These are phyloP conservation scores for Cryphonectria parasitica DNA, from an alignment of 2,329 filamentous ascomycete genomes.

Conservation along the genomic window DNA sequence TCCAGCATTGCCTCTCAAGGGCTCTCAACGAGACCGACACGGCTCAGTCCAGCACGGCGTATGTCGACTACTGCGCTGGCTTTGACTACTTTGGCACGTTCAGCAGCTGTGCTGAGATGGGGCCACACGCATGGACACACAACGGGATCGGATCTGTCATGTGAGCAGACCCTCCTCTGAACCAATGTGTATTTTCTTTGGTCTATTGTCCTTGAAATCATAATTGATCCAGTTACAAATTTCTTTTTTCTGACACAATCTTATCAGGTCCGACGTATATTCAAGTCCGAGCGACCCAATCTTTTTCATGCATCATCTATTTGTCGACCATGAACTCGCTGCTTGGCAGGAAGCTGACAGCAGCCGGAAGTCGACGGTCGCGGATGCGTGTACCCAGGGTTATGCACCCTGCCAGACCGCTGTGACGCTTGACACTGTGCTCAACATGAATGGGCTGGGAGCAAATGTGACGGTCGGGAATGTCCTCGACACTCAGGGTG, in stretches of 20 bases:
- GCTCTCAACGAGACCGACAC: slow-evolving; percentile 13
- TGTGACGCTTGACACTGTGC: slow-evolving; percentile 2
- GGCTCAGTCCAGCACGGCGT: neutral
- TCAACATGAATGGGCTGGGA: slow-evolving; percentile 19
- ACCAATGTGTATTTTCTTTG: neutral
- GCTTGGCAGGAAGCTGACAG: slow-evolving; percentile 21
- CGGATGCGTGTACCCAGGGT: slow-evolving; percentile 14
- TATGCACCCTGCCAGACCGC: slow-evolving; percentile 12
- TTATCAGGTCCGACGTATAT: slow-evolving; percentile 7
- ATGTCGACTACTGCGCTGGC: slow-evolving; percentile 9
- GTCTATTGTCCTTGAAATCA: neutral
- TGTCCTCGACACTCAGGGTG: slow-evolving; percentile 13
- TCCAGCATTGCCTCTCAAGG: slow-evolving; percentile 14
- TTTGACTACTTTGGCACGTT: neutral
- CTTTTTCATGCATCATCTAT: slow-evolving; percentile 23
- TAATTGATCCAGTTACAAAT: neutral
- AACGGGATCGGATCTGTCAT: slow-evolving; percentile 22
- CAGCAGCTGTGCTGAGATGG: slow-evolving; percentile 12
- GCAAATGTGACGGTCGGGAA: slow-evolving; percentile 6
- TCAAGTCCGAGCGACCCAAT: slow-evolving; percentile 14
- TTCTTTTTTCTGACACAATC: neutral
- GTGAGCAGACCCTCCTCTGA: neutral
- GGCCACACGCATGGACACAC: slow-evolving; percentile 19
- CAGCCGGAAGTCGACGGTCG: neutral
- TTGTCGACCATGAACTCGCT: slow-evolving; percentile 12